A percentile compares a stretch with the other conserved stretches of the same genome.
Evolutionary conservation across 768 basidiomycete genomes (phyloP).

Genomic region (Mycena crocata): DNA sequence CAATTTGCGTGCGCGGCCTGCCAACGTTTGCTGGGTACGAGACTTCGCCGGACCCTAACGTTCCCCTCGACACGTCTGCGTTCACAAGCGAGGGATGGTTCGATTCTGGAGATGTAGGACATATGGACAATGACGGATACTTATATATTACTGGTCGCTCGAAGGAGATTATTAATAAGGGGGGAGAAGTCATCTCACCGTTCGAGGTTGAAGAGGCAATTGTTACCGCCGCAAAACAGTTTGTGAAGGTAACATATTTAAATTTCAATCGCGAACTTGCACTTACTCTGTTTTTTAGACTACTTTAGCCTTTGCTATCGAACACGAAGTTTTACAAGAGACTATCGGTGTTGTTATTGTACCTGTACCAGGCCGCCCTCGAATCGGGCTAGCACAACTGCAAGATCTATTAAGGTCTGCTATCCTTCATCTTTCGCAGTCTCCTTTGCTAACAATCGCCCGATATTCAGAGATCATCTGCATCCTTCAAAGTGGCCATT

Average conservation of each 20-base stretch:
- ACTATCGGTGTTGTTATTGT: slow-evolving; percentile 59
- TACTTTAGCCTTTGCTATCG: slow-evolving; percentile 56
- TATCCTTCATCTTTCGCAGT: background rate
- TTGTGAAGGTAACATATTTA: slow-evolving; percentile 48
- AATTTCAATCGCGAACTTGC: background rate
- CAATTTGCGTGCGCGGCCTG: slow-evolving; percentile 65
- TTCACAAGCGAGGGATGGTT: slow-evolving; percentile 67
- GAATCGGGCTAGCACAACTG: slow-evolving; percentile 54
- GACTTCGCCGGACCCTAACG: slow-evolving; percentile 53
- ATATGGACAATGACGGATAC: slow-evolving; percentile 60
- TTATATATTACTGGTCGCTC: slow-evolving; percentile 67
- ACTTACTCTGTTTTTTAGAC: slow-evolving; percentile 38
- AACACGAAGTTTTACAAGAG: slow-evolving; percentile 61
- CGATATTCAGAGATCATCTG: slow-evolving; percentile 50
- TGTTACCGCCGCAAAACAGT: slow-evolving; percentile 51
- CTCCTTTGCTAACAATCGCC: background rate
- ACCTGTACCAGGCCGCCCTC: slow-evolving; percentile 45
- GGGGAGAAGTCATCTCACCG: slow-evolving; percentile 71
- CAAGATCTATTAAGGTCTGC: slow-evolving; percentile 54
- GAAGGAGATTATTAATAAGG: slow-evolving; percentile 71
- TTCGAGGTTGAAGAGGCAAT: slow-evolving; percentile 73
- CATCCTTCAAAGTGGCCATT: slow-evolving; percentile 65
- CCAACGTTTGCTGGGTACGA: slow-evolving; percentile 67
- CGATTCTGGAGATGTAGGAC: slow-evolving; percentile 60
- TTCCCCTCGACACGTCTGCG: slow-evolving; percentile 57